A percentile compares a stretch with the other conserved stretches of the same genome.
phyloP scores from a whole-genome alignment of 1,284 basidiomycete species.

The Microbotryomycetes sp. region DNA sequence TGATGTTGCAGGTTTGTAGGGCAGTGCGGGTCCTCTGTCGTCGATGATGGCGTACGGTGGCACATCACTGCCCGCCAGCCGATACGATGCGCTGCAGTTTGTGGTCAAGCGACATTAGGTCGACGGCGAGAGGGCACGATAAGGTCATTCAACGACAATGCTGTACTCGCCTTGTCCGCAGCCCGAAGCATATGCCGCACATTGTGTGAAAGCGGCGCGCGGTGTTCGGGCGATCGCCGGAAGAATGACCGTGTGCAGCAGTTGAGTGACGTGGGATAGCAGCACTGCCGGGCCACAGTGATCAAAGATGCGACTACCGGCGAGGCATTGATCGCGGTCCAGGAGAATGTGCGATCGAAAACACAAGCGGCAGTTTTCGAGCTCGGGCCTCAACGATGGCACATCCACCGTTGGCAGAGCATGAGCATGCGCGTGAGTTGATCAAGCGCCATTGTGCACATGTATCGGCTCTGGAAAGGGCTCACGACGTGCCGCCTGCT shows the following conservation, averaged over 20 bases:
- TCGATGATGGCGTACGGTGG: not conserved
- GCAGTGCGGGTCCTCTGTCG: not conserved
- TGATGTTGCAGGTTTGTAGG: not conserved
- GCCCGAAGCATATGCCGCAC: slow-evolving; percentile 21
- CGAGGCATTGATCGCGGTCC: too few species aligned
- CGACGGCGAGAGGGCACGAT: not conserved
- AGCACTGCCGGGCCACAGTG: too few species aligned
- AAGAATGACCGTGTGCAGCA: too few species aligned
- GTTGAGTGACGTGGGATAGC: too few species aligned
- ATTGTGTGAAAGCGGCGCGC: not conserved
- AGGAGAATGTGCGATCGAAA: too few species aligned
- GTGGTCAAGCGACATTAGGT: not conserved
- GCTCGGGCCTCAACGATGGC: too few species aligned
- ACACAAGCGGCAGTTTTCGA: too few species aligned
- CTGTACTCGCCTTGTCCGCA: not conserved
- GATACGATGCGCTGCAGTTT: not conserved
- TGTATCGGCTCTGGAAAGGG: not conserved
- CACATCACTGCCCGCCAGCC: not conserved
- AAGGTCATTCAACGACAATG: not conserved
- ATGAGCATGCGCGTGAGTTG: slow-evolving; percentile 16
- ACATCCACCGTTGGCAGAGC: slow-evolving; percentile 26
- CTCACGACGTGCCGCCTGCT: not conserved
- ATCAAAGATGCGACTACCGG: too few species aligned
- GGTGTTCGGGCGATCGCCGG: not conserved
- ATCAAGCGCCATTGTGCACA: not conserved